A percentile compares a stretch with the other conserved stretches of the same genome.
Conservation (phyloP, 2,329 filamentous ascomycete species). For the Pseudocercospora macadamiae region DNA sequence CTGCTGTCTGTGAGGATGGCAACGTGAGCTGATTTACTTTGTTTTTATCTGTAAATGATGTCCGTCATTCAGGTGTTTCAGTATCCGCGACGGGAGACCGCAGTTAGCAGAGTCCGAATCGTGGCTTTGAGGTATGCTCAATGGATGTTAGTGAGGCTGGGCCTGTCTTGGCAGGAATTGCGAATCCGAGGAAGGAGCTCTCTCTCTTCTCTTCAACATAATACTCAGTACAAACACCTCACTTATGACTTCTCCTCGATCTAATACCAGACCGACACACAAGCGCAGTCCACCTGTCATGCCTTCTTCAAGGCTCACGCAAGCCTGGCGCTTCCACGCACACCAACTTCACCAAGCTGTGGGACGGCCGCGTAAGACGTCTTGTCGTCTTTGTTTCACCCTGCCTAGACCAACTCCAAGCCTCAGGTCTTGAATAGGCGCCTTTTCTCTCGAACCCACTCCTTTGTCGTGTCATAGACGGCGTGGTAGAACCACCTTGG, state of each 20-base stretch:
- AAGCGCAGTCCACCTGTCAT: not conserved
- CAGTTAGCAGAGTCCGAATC: too few relatives aligned
- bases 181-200: not conserved
- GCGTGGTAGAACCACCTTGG: too few relatives aligned
- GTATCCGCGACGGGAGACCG: too few relatives aligned
- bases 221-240: too few relatives aligned
- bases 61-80: too few relatives aligned
- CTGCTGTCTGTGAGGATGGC: too few relatives aligned
- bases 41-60: too few relatives aligned
- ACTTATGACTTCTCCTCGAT: too few relatives aligned
- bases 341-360: not conserved
- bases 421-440: slow-evolving; percentile 3
- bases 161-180: not conserved
- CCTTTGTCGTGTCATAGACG: too few relatives aligned
- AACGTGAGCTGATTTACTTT: too few relatives aligned
- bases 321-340: not conserved
- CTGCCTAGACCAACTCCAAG: slow-evolving; percentile 1
- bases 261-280: too few relatives aligned
- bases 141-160: not conserved
- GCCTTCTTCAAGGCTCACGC: not conserved
- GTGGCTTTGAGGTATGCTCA: not conserved
- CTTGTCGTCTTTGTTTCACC: slow-evolving; percentile 1
- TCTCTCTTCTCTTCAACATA: not conserved
- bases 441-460: too few relatives aligned
- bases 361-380: slow-evolving; percentile 2